Percentiles rank a stretch among this genome's conserved stretches.
phyloP scores from a whole-genome alignment of 2,329 filamentous ascomycete genomes.

The Colletotrichum sp. region DNA sequence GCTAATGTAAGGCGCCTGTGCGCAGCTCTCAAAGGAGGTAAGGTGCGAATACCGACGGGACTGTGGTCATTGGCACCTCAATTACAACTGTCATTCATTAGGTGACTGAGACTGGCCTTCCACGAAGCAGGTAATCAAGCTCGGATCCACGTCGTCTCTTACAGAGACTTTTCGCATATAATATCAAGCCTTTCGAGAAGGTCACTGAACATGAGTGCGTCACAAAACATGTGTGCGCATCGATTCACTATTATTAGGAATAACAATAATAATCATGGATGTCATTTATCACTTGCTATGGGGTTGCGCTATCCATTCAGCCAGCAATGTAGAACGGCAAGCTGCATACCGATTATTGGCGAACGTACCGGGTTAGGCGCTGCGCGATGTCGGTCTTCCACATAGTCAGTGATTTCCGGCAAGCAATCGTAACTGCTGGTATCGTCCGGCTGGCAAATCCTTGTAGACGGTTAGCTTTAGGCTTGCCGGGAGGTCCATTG shows the following conservation, averaged over 20 bases:
- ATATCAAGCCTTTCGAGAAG: not conserved
- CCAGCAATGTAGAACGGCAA: not conserved
- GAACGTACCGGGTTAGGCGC: not conserved
- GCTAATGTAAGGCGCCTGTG: not conserved
- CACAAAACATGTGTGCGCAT: not conserved
- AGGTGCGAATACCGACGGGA: not conserved
- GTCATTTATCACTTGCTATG: not conserved
- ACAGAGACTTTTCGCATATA: not conserved
- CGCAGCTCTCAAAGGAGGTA: not conserved
- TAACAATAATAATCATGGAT: not conserved
- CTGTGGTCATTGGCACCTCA: not conserved
- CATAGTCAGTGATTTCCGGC: not conserved
- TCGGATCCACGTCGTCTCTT: not conserved
- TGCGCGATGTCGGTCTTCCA: not conserved
- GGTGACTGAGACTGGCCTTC: not conserved
- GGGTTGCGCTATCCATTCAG: not conserved
- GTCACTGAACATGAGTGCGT: not conserved
- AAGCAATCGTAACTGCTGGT: not conserved
- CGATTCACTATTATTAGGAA: not conserved
- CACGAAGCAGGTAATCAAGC: not conserved
- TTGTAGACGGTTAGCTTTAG: constrained; percentile 36
- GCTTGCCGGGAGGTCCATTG: constrained; percentile 23
- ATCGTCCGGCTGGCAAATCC: constrained; percentile 13
- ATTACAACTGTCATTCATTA: not conserved
- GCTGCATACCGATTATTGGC: not conserved